A percentile compares a stretch with the other conserved stretches of the same genome.
These are phyloP conservation scores for Xylaria cubensis DNA, from an alignment of 495 filamentous ascomycete species.

Conservation along the genomic window DNA sequence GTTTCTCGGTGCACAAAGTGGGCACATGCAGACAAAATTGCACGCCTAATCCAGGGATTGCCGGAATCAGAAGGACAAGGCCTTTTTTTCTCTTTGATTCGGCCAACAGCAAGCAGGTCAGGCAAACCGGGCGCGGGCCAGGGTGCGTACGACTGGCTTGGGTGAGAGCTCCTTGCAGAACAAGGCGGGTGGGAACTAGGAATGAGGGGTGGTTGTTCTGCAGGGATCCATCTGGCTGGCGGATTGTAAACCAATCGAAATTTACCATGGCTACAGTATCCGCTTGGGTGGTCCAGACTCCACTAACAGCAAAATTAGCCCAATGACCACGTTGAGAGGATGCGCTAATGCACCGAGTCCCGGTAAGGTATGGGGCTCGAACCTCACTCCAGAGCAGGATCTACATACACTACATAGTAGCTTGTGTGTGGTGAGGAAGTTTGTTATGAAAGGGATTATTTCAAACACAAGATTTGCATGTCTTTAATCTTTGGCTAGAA, in stretches of 20 bases:
- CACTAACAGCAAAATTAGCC: slow-evolving; percentile 17
- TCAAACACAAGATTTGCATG: not conserved
- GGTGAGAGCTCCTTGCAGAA: slow-evolving; percentile 18
- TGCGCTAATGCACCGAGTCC: slow-evolving; percentile 1
- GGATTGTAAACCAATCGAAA: slow-evolving; percentile 16
- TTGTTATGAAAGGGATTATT: not conserved
- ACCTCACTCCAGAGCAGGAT: not conserved
- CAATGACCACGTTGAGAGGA: not conserved
- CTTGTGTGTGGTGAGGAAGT: not conserved
- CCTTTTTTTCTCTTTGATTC: not conserved
- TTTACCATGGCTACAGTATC: slow-evolving; percentile 1
- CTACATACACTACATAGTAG: too few relatives aligned
- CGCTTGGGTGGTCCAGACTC: slow-evolving; percentile 14
- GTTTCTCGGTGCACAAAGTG: slow-evolving; percentile 12
- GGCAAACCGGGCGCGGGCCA: slow-evolving; percentile 6
- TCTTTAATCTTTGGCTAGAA: not conserved
- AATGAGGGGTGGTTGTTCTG: slow-evolving; percentile 10
- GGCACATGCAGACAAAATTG: slow-evolving; percentile 17
- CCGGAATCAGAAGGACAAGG: not conserved
- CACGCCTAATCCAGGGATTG: slow-evolving; percentile 8
- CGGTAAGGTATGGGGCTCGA: not conserved
- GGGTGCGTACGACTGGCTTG: slow-evolving; percentile 9
- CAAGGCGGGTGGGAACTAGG: slow-evolving; percentile 16
- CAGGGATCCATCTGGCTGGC: slow-evolving; percentile 7
- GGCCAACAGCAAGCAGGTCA: slow-evolving; percentile 5